Base-by-base conservation (phyloP, 148 eudicot species). In the Vaccinium darrowii region DNA sequence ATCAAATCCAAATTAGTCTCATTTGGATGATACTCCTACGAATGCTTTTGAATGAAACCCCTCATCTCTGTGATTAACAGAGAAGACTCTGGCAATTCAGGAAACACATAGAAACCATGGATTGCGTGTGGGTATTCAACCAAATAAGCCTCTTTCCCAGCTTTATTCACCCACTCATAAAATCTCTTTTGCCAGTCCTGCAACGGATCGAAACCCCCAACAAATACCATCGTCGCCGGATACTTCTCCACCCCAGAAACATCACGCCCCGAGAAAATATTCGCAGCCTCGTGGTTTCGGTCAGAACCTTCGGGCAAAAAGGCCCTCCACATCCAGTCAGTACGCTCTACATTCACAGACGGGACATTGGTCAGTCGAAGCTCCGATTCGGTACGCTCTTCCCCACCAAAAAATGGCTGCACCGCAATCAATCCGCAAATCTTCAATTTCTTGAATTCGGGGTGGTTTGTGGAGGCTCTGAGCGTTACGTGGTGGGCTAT, bases 351-450 rank as follows among this genome's bases (percentile, higher is more conserved):
- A 9, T 52, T 69, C 73, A 87, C 71, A 0, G 39, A 6, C 3
- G 57, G 27, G 0, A 58, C 81, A 1, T 80, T 77, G 27, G 67
- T 81, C 15, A 85, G 21, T 7, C 74, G 86, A 56, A 83, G 79
- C 83, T 91, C 93, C 74, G 93, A 87, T 12, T 85, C 86, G 0
- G 89, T 89, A 73, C 65, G 65, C 23, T 81, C 86, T 19, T 86
- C 89, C 47, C 93, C 91, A 47, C 93, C 92, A 39, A 87, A 91
- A 82, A 84, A 90, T 15, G 90, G 90, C 57, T 90, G 91, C 16
- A 90, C 33, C 18, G 62, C 49, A 8, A 88, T 84, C 14, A 88
- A 16, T n/a, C 93, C 93, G 0, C 53, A 11, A 15, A 90, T 77
- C 74, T 43, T 84, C 18, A 91, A 50, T 36, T 62, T 49, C 87